These are phyloP conservation scores for Salicornia ramosissima DNA, from an alignment of 148 eudicot genomes.

Conservation along the genomic window DNA sequence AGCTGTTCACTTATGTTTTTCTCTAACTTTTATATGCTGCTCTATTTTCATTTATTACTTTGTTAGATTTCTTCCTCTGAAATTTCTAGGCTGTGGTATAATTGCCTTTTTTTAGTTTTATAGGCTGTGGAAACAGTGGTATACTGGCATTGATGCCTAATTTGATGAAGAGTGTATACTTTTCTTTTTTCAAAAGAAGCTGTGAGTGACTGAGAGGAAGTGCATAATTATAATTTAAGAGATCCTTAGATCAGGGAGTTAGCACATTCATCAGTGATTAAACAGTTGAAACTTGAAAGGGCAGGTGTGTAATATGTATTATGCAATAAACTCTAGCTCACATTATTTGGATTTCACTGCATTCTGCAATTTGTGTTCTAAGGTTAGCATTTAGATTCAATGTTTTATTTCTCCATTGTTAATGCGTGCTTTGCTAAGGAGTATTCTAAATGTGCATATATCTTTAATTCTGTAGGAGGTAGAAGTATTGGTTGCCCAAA, in stretches of 20 bases:
- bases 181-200: too few species aligned
- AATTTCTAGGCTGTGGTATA: neutral
- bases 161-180: too few species aligned
- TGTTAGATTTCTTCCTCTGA: neutral
- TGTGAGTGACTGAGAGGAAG: too few species aligned
- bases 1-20: neutral
- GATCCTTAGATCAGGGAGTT: neutral
- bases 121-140: neutral
- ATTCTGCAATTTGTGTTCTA: neutral
- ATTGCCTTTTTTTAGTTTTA: neutral
- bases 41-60: neutral
- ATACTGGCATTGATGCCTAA: too few species aligned
- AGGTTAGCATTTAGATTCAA: neutral
- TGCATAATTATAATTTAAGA: neutral
- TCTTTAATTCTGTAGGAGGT: constrained; percentile 56
- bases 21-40: neutral
- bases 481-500: constrained; percentile 78
- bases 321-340: neutral
- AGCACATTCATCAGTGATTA: neutral
- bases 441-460: neutral
- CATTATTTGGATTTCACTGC: neutral
- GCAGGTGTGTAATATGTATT: neutral
- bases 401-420: constrained; percentile 6
- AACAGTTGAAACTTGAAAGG: constrained; percentile 3
- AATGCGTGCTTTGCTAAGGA: constrained; percentile 6